phyloP scores from a whole-genome alignment of 208 protist genomes.

The Lotmaria passim region DNA sequence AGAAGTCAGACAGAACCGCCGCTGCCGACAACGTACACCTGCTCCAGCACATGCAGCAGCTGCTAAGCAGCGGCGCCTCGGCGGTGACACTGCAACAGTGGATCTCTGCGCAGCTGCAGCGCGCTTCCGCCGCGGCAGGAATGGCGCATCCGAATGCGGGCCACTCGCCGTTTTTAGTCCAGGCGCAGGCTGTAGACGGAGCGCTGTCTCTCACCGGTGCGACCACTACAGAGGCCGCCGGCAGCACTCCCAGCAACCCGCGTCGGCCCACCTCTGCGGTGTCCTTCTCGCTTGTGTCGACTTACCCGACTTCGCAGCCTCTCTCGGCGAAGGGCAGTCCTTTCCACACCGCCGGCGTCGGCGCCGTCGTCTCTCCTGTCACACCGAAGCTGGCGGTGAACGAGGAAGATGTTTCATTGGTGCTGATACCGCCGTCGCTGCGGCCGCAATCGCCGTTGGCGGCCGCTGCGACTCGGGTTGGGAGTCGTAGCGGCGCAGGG shows the following conservation, averaged over 20 bases:
- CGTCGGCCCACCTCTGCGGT: constrained; percentile 20
- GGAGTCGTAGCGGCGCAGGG: not conserved
- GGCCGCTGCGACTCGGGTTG: not conserved
- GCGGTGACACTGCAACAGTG: constrained; percentile 29
- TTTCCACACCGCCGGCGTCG: not conserved
- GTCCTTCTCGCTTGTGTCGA: constrained; percentile 11
- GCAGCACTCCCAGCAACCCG: not conserved
- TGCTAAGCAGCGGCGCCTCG: constrained; percentile 19
- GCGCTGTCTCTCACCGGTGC: not conserved
- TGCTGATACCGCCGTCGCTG: not conserved
- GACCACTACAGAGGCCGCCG: not conserved
- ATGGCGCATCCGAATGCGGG: not conserved
- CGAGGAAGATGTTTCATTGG: not conserved
- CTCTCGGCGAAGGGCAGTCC: not conserved
- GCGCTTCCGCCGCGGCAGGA: too few species aligned
- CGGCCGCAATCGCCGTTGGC: constrained; percentile 4
- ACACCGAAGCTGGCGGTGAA: not conserved
- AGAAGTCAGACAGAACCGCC: not conserved
- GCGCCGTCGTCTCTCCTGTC: not conserved
- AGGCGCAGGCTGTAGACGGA: not conserved
- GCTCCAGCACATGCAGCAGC: constrained; percentile 28
- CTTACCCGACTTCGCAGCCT: not conserved
- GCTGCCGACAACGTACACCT: constrained; percentile 19
- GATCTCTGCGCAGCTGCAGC: constrained; percentile 23
- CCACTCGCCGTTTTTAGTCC: not conserved